Evolutionary conservation across 306 rosid genomes (phyloP).

Genomic region (Lathyrus aphaca): DNA sequence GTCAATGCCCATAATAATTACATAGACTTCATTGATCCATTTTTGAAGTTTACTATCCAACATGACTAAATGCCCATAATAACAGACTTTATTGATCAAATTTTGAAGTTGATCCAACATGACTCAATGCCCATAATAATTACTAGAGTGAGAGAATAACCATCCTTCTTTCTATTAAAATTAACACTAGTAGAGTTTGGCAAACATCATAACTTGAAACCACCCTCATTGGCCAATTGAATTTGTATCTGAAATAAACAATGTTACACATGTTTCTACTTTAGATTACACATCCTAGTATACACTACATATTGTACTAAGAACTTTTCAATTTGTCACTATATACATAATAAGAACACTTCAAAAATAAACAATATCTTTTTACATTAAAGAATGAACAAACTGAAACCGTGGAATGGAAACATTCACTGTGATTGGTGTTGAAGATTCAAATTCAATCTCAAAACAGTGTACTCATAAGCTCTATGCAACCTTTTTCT

Average conservation of each 20-base stretch:
- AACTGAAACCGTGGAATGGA: constrained; percentile 12
- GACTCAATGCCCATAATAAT: constrained; percentile 2
- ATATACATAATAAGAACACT: constrained; percentile 17
- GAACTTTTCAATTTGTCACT: neutral
- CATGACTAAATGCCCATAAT: neutral
- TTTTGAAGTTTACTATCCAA: neutral
- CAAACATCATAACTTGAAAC: constrained; percentile 1
- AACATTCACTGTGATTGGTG: constrained; percentile 39
- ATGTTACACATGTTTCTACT: neutral
- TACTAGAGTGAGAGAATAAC: neutral
- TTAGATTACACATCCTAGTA: constrained; percentile 36
- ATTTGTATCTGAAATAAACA: constrained; percentile 24
- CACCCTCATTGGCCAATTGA: constrained; percentile 2
- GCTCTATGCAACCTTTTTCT: constrained; percentile 66
- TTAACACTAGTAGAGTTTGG: neutral
- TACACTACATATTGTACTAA: constrained; percentile 19
- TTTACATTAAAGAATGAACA: constrained; percentile 32
- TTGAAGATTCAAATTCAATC: constrained; percentile 34
- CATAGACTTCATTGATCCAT: too few species aligned
- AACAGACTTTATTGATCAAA: too few species aligned
- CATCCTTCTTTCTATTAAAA: neutral
- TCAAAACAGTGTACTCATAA: constrained; percentile 51
- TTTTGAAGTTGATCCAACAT: neutral
- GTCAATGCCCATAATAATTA: constrained; percentile 9
- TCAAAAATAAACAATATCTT: neutral